Evolutionary conservation across 176 grass and related monocot species (phyloP).

Genomic region (Dendrocalamus sinicus): DNA sequence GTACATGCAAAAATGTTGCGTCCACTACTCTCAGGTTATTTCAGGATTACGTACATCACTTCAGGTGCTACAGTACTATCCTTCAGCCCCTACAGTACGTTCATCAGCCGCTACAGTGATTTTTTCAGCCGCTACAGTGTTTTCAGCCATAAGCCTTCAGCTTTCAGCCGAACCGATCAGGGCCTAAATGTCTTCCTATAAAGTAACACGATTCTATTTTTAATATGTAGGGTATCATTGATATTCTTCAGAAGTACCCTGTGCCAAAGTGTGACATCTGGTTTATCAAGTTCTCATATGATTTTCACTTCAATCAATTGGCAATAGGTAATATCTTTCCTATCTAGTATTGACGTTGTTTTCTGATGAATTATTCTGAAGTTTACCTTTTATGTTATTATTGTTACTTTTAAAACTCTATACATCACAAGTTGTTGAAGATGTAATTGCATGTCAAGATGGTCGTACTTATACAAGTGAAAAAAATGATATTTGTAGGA

Average conservation of each 20-base stretch:
- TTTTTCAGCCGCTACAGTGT: too few species aligned
- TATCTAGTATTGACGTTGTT: background rate
- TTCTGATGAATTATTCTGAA: background rate
- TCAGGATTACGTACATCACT: too few species aligned
- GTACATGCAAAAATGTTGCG: too few species aligned
- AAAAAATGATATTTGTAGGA: background rate
- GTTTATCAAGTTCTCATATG: constrained; percentile 99
- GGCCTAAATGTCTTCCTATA: background rate
- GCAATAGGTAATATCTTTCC: constrained; percentile 70
- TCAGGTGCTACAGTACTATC: too few species aligned
- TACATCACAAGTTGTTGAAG: constrained; percentile 4
- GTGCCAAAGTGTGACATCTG: constrained; percentile 94
- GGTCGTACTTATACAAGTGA: background rate
- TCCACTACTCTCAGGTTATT: too few species aligned
- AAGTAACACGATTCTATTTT: constrained; percentile 34
- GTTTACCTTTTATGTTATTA: background rate
- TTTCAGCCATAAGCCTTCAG: too few species aligned
- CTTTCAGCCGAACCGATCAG: too few species aligned
- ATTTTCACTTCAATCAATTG: constrained; percentile 94
- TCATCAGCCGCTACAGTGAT: too few species aligned
- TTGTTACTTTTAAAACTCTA: background rate
- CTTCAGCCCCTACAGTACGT: too few species aligned
- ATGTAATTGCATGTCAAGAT: background rate
- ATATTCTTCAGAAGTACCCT: constrained; percentile 99
- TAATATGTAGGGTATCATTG: constrained; percentile 63